phyloP scores from a whole-genome alignment of 768 basidiomycete genomes.

The Panus rudis region DNA sequence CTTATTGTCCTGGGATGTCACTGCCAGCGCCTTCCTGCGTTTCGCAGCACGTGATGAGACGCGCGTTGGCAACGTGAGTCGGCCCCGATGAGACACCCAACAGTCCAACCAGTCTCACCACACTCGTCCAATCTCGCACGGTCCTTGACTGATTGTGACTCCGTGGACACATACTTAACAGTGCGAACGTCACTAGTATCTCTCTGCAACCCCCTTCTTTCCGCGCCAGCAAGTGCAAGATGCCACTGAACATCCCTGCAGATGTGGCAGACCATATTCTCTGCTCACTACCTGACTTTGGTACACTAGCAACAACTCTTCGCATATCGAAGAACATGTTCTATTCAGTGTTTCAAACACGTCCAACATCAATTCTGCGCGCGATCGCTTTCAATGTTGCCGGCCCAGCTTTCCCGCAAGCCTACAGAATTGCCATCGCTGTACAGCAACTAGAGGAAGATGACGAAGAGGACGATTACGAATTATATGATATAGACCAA shows the following conservation, averaged over 20 bases:
- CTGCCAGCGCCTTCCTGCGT: too few species aligned
- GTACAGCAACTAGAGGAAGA: conserved; percentile 2
- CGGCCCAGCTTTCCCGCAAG: conserved; percentile 18
- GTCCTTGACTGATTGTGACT: too few species aligned
- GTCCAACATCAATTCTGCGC: conserved; percentile 15
- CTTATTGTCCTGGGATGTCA: too few species aligned
- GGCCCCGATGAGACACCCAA: too few species aligned
- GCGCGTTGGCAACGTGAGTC: too few species aligned
- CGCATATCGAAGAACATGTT: conserved; percentile 11
- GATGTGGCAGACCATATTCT: conserved; percentile 22
- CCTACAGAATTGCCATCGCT: conserved; percentile 10
- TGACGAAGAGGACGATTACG: conserved; percentile 3
- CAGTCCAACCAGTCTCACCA: too few species aligned
- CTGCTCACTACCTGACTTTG: conserved; percentile 15
- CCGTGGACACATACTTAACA: too few species aligned
- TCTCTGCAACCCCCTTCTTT: not conserved
- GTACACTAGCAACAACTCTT: conserved; percentile 15
- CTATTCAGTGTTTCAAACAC: conserved; percentile 16
- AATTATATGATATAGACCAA: not conserved
- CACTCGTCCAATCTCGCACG: too few species aligned
- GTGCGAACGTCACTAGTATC: too few species aligned
- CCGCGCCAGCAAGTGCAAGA: conserved; percentile 2
- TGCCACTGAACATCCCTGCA: conserved; percentile 6
- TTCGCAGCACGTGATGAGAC: too few species aligned
- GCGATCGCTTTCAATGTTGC: conserved; percentile 17